Evolutionary conservation across 2,329 filamentous ascomycete genomes (phyloP).

Genomic region (Phoma sp.): DNA sequence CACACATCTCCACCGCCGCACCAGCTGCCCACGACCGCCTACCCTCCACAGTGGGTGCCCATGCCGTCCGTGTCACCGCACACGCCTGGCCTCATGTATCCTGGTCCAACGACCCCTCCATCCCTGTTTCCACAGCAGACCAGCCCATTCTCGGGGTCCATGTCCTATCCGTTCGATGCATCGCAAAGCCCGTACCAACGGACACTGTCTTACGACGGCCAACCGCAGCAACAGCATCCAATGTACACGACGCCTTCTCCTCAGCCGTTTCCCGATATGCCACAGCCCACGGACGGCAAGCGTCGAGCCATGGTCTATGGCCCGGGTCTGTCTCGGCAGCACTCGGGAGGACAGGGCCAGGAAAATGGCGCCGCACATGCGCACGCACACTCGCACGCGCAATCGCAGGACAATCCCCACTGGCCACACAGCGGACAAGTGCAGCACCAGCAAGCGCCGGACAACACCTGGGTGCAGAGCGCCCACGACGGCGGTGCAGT

Average conservation of each 20-base stretch:
- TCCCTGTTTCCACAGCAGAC: slow-evolving; percentile 35
- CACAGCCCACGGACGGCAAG: slow-evolving; percentile 40
- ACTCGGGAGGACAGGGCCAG: slow-evolving; percentile 5
- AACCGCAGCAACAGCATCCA: slow-evolving; percentile 14
- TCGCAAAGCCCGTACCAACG: slow-evolving; percentile 26
- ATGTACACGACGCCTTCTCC: slow-evolving; percentile 36
- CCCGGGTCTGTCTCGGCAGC: slow-evolving; percentile 25
- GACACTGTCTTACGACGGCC: slow-evolving; percentile 21
- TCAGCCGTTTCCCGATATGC: slow-evolving; percentile 40
- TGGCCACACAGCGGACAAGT: slow-evolving; percentile 4
- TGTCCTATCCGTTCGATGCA: slow-evolving; percentile 35
- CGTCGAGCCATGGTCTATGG: slow-evolving; percentile 42
- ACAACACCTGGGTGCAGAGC: neutral
- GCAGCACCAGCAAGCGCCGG: slow-evolving; percentile 9
- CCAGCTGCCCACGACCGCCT: slow-evolving; percentile 20
- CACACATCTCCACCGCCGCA: slow-evolving; percentile 32
- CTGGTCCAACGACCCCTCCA: slow-evolving; percentile 41
- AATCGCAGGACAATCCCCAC: slow-evolving; percentile 5
- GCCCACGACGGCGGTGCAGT: slow-evolving; percentile 11
- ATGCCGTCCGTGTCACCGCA: slow-evolving; percentile 33
- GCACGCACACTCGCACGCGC: neutral
- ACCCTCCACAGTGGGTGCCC: slow-evolving; percentile 36
- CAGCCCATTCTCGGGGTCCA: slow-evolving; percentile 37
- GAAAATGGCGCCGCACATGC: slow-evolving; percentile 6
- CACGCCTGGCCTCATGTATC: slow-evolving; percentile 34